phyloP scores from a whole-genome alignment of 2,329 filamentous ascomycete genomes.

The Tympanopsis confertula region DNA sequence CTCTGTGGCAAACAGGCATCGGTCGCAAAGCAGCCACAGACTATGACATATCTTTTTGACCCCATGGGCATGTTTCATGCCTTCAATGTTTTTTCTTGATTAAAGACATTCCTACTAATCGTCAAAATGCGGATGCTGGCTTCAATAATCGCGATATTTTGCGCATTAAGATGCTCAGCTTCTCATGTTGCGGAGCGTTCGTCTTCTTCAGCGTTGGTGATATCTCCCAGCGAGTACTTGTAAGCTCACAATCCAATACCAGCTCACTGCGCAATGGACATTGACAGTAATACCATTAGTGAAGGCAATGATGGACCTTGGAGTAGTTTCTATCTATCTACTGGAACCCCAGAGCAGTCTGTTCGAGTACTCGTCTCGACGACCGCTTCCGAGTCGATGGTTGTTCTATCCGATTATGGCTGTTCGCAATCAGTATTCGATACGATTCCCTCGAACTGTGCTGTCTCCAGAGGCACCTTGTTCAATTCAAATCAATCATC shows the following conservation, averaged over 20 bases:
- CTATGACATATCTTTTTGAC: no score
- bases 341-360: conserved; percentile 22
- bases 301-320: conserved; percentile 28
- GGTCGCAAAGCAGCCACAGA: no score
- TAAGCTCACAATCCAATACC: conserved; percentile 8
- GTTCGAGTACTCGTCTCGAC: conserved; percentile 25
- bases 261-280: neutral
- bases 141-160: conserved; percentile 3
- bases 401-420: conserved; percentile 15
- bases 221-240: conserved; percentile 24
- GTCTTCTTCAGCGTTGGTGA: conserved; percentile 11
- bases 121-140: conserved; percentile 6
- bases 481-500: conserved; percentile 21
- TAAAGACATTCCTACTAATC: no score
- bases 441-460: conserved; percentile 19
- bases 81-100: no score
- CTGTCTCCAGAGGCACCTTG: conserved; percentile 18
- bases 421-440: conserved; percentile 17
- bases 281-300: conserved; percentile 9
- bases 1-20: no score
- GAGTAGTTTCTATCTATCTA: conserved; percentile 23
- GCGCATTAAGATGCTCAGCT: conserved; percentile 4
- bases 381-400: conserved; percentile 20
- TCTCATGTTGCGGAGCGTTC: conserved; percentile 3
- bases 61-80: no score